Evolutionary conservation across 345 rosid species (phyloP), one percentile per base, ranked within the genome.

Genomic region (Moricandia arvensis): DNA sequence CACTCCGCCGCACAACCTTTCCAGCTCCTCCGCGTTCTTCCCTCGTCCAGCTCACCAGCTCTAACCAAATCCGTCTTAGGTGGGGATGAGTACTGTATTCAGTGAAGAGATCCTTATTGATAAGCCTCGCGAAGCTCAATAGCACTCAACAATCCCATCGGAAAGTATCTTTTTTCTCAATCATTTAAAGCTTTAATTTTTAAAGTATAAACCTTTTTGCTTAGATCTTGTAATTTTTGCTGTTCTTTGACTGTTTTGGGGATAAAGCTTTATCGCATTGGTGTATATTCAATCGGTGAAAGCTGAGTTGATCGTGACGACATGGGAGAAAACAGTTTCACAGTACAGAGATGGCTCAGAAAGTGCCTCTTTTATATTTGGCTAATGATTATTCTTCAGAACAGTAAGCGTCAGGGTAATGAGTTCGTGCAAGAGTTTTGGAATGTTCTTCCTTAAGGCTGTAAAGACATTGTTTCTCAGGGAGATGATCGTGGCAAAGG

Each of bases 71-170:
- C 71, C 26, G 3, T 59, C 66, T 1, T n/a, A 6, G n/a, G 62
- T 29, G 73, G 89, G 80, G 83, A 90, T 93, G 98, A 91, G 86
- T 90, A 91, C 94, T 80, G 86, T 83, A 16, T 93, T 90, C 77
- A 91, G 88, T 41, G 98, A 93, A 80, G 87, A 88, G 84, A 90
- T 90, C 76, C 89, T 93, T 11, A 89, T 90, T 61, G 98, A 93
- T 74, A 91, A 90, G 88, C 98, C 98, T 93, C 68, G 86, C 97
- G 47, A 90, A 93, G 94, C 96, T 91, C 85, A 90, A 93, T 74
- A 83, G 93, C 88, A 91, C 97, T 45, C 97, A 93, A 49, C 97
- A 93, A 73, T 91, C 94, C 94, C 9, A 93, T 93, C 64, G 94
- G 94, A 91, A 85, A 88, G 98, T 93, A 93, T 86, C 90, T 15